Conservation (phyloP, 1,139 yeast species). For the Nakaseomyces delphensis region DNA sequence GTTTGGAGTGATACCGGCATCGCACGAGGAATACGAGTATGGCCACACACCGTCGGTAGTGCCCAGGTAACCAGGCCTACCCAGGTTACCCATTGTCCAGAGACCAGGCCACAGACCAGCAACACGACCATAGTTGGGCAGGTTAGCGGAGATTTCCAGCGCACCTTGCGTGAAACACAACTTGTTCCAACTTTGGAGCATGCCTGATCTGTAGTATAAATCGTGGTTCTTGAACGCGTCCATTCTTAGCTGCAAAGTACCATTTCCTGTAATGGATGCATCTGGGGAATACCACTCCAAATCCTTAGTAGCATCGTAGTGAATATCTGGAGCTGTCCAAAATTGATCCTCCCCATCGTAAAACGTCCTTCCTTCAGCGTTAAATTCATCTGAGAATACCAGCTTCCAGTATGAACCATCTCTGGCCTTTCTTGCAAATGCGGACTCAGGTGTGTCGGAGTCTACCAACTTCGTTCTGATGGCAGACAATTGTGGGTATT, state of each 20-base stretch:
- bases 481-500: conserved; percentile 51
- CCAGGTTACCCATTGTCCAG: conserved; percentile 81
- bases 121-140: conserved; percentile 61
- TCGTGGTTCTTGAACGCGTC: conserved; percentile 68
- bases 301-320: conserved; percentile 73
- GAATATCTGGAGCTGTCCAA: conserved; percentile 65
- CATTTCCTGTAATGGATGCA: conserved; percentile 59
- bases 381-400: conserved; percentile 76
- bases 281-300: conserved; percentile 87
- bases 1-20: conserved; percentile 79
- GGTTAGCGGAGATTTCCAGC: conserved; percentile 56
- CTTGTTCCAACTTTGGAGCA: conserved; percentile 79
- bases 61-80: conserved; percentile 72
- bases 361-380: conserved; percentile 71
- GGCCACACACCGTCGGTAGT: conserved; percentile 86
- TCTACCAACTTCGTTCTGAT: conserved; percentile 58
- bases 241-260: conserved; percentile 52
- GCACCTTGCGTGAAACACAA: conserved; percentile 71
- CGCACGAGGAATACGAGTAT: conserved; percentile 66
- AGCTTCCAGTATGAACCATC: conserved; percentile 57
- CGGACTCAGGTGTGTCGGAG: conserved; percentile 64
- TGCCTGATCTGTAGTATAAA: conserved; percentile 67
- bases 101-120: conserved; percentile 84
- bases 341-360: conserved; percentile 78
- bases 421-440: conserved; percentile 37